A percentile compares a stretch with the other conserved stretches of the same genome.
Evolutionary conservation across 2,329 filamentous ascomycete species (phyloP).

Genomic region (Metarhizium sp.): DNA sequence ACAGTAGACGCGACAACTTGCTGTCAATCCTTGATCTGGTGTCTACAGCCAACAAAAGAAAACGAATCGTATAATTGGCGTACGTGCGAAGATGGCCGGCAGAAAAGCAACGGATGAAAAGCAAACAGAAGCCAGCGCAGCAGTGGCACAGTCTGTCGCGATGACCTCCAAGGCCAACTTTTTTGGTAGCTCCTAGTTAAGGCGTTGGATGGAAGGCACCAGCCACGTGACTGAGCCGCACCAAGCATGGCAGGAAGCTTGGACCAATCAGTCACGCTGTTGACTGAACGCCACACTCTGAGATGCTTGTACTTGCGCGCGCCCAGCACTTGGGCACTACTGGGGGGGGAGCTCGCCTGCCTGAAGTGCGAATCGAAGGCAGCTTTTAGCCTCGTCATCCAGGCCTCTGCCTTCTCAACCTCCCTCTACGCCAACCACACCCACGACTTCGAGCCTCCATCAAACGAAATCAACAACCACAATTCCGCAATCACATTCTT

Average conservation of each 20-base stretch:
- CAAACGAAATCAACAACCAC: not conserved
- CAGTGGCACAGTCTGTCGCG: slow-evolving; percentile 6
- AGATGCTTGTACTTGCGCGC: slow-evolving; percentile 15
- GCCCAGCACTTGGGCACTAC: slow-evolving; percentile 1
- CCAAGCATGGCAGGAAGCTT: not conserved
- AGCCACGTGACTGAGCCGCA: slow-evolving; percentile 1
- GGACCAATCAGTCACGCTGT: not conserved
- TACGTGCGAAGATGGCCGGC: not conserved
- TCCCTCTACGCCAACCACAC: slow-evolving; percentile 9
- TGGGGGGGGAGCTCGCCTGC: slow-evolving; percentile 11
- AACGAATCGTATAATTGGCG: not conserved
- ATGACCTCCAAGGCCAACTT: slow-evolving; percentile 10
- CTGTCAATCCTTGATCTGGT: not conserved
- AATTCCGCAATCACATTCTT: not conserved
- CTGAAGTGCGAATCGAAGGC: slow-evolving; percentile 22
- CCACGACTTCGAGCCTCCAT: slow-evolving; percentile 13
- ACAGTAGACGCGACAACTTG: not conserved
- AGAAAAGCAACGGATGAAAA: slow-evolving; percentile 6
- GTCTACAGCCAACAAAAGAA: not conserved
- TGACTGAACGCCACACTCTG: slow-evolving; percentile 8
- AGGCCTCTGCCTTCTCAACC: slow-evolving; percentile 20
- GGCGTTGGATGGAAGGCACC: slow-evolving; percentile 12
- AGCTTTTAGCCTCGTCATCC: slow-evolving; percentile 48
- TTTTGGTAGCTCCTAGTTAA: slow-evolving; percentile 17
- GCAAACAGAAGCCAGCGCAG: not conserved